Conservation (phyloP, 1,284 basidiomycete species). For the Anthracocystis walkeri region DNA sequence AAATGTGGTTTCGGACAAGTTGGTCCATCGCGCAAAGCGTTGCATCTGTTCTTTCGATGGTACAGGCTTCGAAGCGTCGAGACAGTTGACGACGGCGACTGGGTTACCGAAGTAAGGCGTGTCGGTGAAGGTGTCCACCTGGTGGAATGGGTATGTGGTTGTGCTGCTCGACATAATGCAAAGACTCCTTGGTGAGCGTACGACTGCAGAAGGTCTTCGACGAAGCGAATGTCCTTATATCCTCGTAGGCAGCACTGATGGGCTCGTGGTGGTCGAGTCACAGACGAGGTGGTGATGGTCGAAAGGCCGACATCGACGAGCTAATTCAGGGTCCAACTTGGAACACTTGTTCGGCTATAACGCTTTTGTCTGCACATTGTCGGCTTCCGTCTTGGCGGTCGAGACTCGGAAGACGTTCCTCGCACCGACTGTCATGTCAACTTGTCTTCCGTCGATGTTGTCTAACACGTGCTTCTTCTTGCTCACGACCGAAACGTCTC, state of each 20-base stretch:
- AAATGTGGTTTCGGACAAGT: conserved; percentile 64
- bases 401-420: background rate
- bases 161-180: conserved; percentile 14
- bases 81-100: conserved; percentile 59
- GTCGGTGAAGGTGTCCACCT: conserved; percentile 59
- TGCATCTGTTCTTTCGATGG: conserved; percentile 49
- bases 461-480: too few relatives aligned
- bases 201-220: too few relatives aligned
- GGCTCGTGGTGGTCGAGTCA: conserved; percentile 14
- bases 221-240: background rate
- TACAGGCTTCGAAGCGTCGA: conserved; percentile 16
- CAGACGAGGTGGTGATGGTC: background rate
- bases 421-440: background rate
- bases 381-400: background rate
- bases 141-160: conserved; percentile 43
- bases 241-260: background rate
- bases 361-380: conserved; percentile 14
- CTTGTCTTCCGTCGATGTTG: too few relatives aligned
- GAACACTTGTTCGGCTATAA: conserved; percentile 18
- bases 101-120: conserved; percentile 57
- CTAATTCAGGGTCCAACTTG: conserved; percentile 15
- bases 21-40: conserved; percentile 61
- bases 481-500: too few relatives aligned
- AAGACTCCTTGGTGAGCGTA: background rate
- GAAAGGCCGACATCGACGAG: background rate